A percentile compares a stretch with the other conserved stretches of the same genome.
Conservation (phyloP, 306 rosid species). For the Sophora flavescens region DNA sequence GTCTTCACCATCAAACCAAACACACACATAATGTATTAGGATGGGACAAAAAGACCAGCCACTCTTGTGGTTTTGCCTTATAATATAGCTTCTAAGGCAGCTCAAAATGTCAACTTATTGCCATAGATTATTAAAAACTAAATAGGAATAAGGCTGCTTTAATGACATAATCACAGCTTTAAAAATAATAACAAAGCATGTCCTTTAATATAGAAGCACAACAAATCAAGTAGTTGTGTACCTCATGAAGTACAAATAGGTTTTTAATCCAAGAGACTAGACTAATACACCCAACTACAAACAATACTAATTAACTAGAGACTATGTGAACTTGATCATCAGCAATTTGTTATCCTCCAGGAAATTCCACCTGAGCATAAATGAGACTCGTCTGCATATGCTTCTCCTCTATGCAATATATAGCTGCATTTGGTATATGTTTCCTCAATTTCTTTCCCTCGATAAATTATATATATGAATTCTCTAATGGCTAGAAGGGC, state of each 20-base stretch:
- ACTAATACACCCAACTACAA: no score
- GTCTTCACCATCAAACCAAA: no score
- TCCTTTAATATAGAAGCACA: not conserved
- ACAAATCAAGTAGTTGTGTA: not conserved
- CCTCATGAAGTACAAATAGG: not conserved
- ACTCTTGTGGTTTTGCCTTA: not conserved
- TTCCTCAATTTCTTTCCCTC: not conserved
- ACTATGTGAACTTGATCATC: not conserved
- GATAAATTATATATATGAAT: slow-evolving; percentile 3
- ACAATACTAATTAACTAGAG: no score
- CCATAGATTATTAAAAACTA: not conserved
- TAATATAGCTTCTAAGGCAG: not conserved
- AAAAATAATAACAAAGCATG: not conserved
- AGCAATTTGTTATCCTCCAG: not conserved
- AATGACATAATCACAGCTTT: not conserved
- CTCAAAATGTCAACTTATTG: not conserved
- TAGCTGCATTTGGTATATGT: not conserved
- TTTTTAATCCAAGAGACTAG: not conserved
- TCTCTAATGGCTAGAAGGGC: slow-evolving; percentile 1
- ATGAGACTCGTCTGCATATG: not conserved
- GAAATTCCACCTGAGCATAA: not conserved
- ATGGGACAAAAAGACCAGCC: not conserved
- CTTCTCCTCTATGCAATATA: not conserved
- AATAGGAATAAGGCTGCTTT: not conserved
- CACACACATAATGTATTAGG: not conserved